A percentile compares a stretch with the other conserved stretches of the same genome.
phyloP scores from a whole-genome alignment of 2,329 filamentous ascomycete genomes.

The Hypoxylon sp. region DNA sequence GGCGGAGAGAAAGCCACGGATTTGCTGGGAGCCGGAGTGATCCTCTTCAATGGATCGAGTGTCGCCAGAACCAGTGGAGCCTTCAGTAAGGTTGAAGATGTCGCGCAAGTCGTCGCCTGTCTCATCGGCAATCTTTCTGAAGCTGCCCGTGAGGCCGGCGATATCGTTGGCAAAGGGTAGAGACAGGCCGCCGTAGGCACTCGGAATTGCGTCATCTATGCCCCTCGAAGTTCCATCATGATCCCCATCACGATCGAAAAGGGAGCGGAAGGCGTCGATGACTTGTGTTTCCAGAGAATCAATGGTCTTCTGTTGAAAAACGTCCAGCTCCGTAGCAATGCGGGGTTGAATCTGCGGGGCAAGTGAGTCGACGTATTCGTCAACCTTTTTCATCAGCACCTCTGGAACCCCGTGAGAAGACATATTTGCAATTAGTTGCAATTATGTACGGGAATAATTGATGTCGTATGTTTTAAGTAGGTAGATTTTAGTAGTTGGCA shows the following conservation, averaged over 20 bases:
- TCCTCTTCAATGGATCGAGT: slow-evolving; percentile 1
- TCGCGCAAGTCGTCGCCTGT: slow-evolving; percentile 10
- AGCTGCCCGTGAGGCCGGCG: slow-evolving; percentile 1
- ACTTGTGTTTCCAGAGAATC: slow-evolving; percentile 10
- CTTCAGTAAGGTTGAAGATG: slow-evolving; percentile 12
- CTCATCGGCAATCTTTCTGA: slow-evolving; percentile 7
- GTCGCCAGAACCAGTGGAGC: background rate
- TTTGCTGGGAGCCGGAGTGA: slow-evolving; percentile 5
- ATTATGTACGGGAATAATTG: background rate
- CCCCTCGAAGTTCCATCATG: background rate
- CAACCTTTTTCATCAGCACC: slow-evolving; percentile 15
- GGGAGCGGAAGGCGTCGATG: slow-evolving; percentile 10
- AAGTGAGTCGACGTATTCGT: slow-evolving; percentile 17
- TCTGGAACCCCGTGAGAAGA: slow-evolving; percentile 11
- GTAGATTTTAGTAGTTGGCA: background rate
- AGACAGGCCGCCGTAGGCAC: slow-evolving; percentile 2
- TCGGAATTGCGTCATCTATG: slow-evolving; percentile 9
- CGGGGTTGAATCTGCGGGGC: slow-evolving; percentile 15
- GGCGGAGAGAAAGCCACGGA: slow-evolving; percentile 11
- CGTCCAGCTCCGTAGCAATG: slow-evolving; percentile 7
- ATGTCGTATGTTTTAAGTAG: background rate
- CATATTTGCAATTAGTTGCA: background rate
- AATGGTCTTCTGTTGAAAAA: slow-evolving; percentile 17
- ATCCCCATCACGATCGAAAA: slow-evolving; percentile 9
- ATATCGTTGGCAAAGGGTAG: slow-evolving; percentile 12